These are phyloP conservation scores for Zizania palustris DNA, from an alignment of 202 grass and related monocot species.

Conservation along the genomic window DNA sequence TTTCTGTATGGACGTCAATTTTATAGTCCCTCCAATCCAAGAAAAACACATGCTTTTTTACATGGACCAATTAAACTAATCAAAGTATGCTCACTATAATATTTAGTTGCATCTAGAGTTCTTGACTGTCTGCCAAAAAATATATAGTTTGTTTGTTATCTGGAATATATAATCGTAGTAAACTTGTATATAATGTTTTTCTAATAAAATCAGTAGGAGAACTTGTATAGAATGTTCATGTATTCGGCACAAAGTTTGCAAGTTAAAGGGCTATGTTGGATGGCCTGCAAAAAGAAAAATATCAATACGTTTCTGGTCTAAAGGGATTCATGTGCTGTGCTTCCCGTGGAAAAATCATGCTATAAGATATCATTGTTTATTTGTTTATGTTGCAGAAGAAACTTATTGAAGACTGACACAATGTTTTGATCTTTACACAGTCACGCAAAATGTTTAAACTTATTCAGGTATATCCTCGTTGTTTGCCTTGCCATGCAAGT, in stretches of 20 bases:
- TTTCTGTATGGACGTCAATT: conserved; percentile 10
- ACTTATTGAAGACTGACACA: conserved; percentile 56
- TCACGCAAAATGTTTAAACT: conserved; percentile 62
- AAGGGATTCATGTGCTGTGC: conserved; percentile 12
- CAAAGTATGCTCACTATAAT: neutral
- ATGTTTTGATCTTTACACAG: conserved; percentile 61
- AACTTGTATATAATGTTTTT: neutral
- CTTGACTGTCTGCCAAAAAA: neutral
- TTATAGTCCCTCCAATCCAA: neutral
- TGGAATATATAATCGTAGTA: neutral
- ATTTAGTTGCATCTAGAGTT: conserved; percentile 1
- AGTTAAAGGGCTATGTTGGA: neutral
- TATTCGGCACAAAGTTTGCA: neutral
- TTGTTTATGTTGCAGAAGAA: conserved; percentile 44
- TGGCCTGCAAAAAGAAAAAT: neutral
- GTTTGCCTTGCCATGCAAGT: neutral
- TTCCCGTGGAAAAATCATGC: conserved; percentile 21
- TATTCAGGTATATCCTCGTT: conserved; percentile 48
- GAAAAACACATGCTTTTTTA: neutral
- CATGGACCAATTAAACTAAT: neutral
- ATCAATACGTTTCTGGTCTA: neutral
- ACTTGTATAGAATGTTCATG: neutral
- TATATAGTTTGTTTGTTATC: neutral
- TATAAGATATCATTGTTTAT: neutral
- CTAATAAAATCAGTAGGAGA: too few species aligned